These are phyloP conservation scores for Apiospora marii DNA, from an alignment of 2,329 filamentous ascomycete genomes.

Conservation along the genomic window DNA sequence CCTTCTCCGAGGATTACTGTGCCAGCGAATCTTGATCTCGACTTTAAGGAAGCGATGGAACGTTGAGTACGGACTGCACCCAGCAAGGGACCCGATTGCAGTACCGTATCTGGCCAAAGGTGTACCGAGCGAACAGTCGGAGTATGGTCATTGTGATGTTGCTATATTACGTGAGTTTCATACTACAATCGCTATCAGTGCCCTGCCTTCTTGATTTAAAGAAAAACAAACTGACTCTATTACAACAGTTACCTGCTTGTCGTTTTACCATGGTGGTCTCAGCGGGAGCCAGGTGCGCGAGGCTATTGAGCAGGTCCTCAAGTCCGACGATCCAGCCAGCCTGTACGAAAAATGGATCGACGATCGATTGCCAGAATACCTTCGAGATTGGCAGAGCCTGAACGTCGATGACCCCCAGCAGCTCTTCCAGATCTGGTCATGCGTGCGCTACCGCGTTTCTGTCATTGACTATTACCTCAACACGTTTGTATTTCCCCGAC, in stretches of 20 bases:
- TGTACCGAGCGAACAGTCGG: slow-evolving; percentile 65
- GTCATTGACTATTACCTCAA: slow-evolving; percentile 69
- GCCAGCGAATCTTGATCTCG: slow-evolving; percentile 66
- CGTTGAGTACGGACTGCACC: slow-evolving; percentile 69
- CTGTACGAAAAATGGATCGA: slow-evolving; percentile 62
- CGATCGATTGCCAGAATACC: slow-evolving; percentile 50
- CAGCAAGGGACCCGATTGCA: slow-evolving; percentile 63
- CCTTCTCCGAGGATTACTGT: slow-evolving; percentile 69
- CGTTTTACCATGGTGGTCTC: slow-evolving; percentile 72
- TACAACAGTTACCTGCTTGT: slow-evolving; percentile 64
- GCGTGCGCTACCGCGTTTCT: slow-evolving; percentile 55
- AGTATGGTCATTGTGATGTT: slow-evolving; percentile 69
- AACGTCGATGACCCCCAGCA: slow-evolving; percentile 66
- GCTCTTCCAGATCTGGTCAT: slow-evolving; percentile 56
- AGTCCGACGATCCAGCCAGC: slow-evolving; percentile 62
- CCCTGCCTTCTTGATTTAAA: not conserved
- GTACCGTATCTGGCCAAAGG: slow-evolving; percentile 75
- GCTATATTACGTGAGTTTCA: not conserved
- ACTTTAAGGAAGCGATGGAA: slow-evolving; percentile 71
- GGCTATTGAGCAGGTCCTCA: slow-evolving; percentile 57
- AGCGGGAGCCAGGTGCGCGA: slow-evolving; percentile 55
- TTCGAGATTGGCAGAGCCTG: slow-evolving; percentile 63
- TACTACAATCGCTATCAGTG: too few relatives aligned
- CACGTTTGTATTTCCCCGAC: slow-evolving; percentile 68
- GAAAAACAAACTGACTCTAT: slow-evolving; percentile 52